Conservation (phyloP, 352 stramenopile species). For the Nothophytophthora sp. region DNA sequence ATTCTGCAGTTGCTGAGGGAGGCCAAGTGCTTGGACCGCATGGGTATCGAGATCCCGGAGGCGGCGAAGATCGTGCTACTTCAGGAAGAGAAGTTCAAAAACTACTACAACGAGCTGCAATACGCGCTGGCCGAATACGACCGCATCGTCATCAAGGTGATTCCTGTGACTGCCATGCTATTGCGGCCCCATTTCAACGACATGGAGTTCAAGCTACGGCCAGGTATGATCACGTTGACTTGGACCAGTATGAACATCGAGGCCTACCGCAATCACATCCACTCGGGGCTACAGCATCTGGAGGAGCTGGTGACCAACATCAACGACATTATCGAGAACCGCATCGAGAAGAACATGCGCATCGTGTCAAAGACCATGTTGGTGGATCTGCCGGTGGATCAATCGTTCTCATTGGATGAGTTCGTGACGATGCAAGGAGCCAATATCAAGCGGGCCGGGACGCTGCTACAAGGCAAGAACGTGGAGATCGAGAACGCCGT, state of each 20-base stretch:
- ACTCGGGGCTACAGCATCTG: slow-evolving; percentile 93
- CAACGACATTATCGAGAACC: slow-evolving; percentile 99
- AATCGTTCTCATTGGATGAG: slow-evolving; percentile 97
- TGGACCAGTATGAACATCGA: slow-evolving; percentile 99
- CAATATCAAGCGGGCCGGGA: slow-evolving; percentile 92
- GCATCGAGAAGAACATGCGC: slow-evolving; percentile 99
- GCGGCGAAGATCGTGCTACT: slow-evolving; percentile 98
- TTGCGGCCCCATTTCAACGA: slow-evolving; percentile 98
- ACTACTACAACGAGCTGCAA: slow-evolving; percentile 98
- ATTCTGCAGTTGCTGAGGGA: slow-evolving; percentile 98
- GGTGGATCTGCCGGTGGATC: slow-evolving; percentile 96
- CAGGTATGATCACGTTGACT: slow-evolving; percentile 99
- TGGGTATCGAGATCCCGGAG: slow-evolving; percentile 98
- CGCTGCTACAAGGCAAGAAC: slow-evolving; percentile 97
- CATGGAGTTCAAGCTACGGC: slow-evolving; percentile 99
- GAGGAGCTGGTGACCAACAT: slow-evolving; percentile 98
- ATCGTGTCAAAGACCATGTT: slow-evolving; percentile 98
- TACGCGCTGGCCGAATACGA: slow-evolving; percentile 98
- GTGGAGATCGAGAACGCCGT: slow-evolving; percentile 98
- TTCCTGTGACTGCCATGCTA: slow-evolving; percentile 96
- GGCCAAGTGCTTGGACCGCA: slow-evolving; percentile 97
- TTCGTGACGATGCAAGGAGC: slow-evolving; percentile 97
- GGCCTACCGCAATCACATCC: slow-evolving; percentile 95
- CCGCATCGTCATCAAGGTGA: slow-evolving; percentile 96
- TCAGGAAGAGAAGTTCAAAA: slow-evolving; percentile 99